These are phyloP conservation scores for Colletotrichum falcatum DNA, from an alignment of 2,329 filamentous ascomycete genomes.

Conservation along the genomic window DNA sequence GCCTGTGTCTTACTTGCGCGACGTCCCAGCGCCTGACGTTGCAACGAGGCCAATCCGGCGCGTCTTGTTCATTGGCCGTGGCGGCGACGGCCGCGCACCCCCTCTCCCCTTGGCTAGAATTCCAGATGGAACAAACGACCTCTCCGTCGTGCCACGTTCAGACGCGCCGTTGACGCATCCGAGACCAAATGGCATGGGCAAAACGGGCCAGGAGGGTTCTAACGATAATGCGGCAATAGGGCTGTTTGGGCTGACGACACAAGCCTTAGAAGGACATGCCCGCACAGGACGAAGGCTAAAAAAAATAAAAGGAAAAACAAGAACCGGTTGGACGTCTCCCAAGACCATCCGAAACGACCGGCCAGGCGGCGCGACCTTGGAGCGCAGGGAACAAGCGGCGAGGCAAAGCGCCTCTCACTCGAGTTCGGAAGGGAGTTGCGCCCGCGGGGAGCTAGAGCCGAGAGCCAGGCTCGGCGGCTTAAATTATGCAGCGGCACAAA, in stretches of 20 bases:
- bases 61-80: background rate
- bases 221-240: background rate
- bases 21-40: background rate
- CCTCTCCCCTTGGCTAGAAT: background rate
- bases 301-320: background rate
- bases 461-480: background rate
- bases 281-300: too few relatives aligned
- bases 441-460: background rate
- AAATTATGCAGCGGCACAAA: background rate
- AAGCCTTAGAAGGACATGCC: background rate
- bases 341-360: background rate
- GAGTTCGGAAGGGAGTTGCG: background rate
- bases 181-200: background rate
- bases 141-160: background rate
- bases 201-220: background rate
- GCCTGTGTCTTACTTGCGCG: background rate
- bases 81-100: background rate
- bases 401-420: background rate
- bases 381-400: background rate
- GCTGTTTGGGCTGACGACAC: background rate
- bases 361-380: background rate
- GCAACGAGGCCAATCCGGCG: background rate
- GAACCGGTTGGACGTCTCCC: background rate
- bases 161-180: background rate
- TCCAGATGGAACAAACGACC: background rate